Base-by-base conservation (phyloP, 441 rosid genomes). In the Erodium moschatum region DNA sequence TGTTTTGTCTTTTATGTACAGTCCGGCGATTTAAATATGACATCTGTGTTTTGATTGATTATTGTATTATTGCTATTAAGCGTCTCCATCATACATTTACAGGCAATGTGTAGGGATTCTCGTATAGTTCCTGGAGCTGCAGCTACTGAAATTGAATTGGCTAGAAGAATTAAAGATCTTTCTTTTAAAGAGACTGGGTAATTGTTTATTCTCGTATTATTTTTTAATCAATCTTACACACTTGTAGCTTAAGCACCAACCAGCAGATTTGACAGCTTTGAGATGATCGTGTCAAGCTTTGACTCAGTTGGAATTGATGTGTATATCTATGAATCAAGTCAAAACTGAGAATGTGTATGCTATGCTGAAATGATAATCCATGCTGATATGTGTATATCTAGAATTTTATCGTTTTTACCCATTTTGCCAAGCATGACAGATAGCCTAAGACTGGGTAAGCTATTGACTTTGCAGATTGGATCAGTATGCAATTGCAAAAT, bases 71-170 rank as follows among this genome's bases (percentile, higher is more conserved):
- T 21, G 65, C 18, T 29, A 5, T 29, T 12, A 18, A 19, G 13
- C 61, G 67, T 60, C 44, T 61, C 16, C 18, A 67, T 6, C 63
- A 56, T 56, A 27, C 56, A 56, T 67, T 76, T 73, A 68, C 84
- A 96, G 98, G 96, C 98, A 44, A 92, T 92, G 98, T 96, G 97
- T 77, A 92, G 85, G 85, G 97, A 96, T 72, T 89, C 98, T 73
- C 96, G 99, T 65, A 83, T 82, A 2, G 82, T 92, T 66, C 94
- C 99, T 63, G 98, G 97, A 76, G 99, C 96, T 76, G 96, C 98
- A 61, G 99, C 98, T 71, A 88, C 98, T n/a, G 99, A 96, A 78
- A 92, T 92, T 58, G 99, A 96, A 79, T 79, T 96, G 78, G 98
- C 98, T 76, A 89, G 88, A 79, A 89, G 92, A 81, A 77, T 96